These are phyloP conservation scores for Candida taoyuanica DNA, from an alignment of 805 yeast species.

Conservation along the genomic window DNA sequence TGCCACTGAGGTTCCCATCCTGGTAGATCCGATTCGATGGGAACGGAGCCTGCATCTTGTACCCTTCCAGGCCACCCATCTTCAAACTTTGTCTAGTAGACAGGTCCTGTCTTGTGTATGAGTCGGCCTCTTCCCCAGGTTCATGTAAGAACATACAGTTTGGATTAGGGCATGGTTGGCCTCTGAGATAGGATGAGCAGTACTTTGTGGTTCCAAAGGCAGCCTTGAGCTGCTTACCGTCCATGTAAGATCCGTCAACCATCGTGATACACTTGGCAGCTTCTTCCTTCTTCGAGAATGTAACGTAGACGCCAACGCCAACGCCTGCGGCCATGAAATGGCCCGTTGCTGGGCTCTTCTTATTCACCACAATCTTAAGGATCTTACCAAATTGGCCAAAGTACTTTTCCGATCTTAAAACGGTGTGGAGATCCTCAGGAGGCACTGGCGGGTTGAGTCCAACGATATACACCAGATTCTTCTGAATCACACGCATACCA, in stretches of 20 bases:
- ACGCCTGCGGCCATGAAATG: slow-evolving; percentile 34
- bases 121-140: slow-evolving; percentile 99
- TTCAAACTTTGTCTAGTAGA: slow-evolving; percentile 69
- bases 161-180: slow-evolving; percentile 96
- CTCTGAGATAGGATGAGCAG: slow-evolving; percentile 93
- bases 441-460: slow-evolving; percentile 82
- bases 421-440: slow-evolving; percentile 78
- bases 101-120: slow-evolving; percentile 84
- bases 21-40: slow-evolving; percentile 9
- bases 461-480: slow-evolving; percentile 92
- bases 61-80: slow-evolving; percentile 33
- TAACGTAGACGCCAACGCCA: slow-evolving; percentile 93
- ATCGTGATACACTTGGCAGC: slow-evolving; percentile 92
- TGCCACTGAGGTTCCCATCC: slow-evolving; percentile 10
- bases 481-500: slow-evolving; percentile 97
- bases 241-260: slow-evolving; percentile 88
- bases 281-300: slow-evolving; percentile 89
- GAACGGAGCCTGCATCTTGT: slow-evolving; percentile 15
- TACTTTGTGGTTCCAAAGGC: slow-evolving; percentile 99
- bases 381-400: slow-evolving; percentile 99
- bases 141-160: slow-evolving; percentile 98
- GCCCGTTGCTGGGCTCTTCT: slow-evolving; percentile 46
- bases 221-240: slow-evolving; percentile 85
- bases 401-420: slow-evolving; percentile 83
- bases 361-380: slow-evolving; percentile 87